Percentiles rank a stretch among this genome's conserved stretches.
phyloP scores from a whole-genome alignment of 1,284 basidiomycete genomes.

The Moesziomyces antarcticus region DNA sequence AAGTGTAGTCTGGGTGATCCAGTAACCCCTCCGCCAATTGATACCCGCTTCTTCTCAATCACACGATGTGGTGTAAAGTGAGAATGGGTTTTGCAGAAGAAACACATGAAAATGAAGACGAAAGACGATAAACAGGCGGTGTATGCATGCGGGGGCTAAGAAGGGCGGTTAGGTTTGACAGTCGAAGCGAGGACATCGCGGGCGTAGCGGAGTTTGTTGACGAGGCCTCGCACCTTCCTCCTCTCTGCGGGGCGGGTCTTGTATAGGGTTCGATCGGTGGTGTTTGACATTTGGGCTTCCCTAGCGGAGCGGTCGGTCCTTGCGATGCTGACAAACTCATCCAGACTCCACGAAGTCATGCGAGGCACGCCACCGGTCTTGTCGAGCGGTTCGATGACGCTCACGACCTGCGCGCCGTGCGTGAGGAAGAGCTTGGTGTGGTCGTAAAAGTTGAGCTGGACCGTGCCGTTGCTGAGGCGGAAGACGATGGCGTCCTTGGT shows the following conservation, averaged over 20 bases:
- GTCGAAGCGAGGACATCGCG: constrained; percentile 39
- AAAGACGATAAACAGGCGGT: constrained; percentile 1
- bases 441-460: constrained; percentile 99
- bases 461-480: constrained; percentile 89
- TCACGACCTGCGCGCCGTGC: constrained; percentile 79
- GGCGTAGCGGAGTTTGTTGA: constrained; percentile 41
- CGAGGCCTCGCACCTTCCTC: constrained; percentile 27
- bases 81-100: not conserved
- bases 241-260: constrained; percentile 41
- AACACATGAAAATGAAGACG: no score
- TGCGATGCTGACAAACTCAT: constrained; percentile 77
- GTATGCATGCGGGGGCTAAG: not conserved
- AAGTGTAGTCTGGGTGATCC: constrained; percentile 56
- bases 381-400: constrained; percentile 74
- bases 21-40: constrained; percentile 1
- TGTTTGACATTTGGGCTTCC: constrained; percentile 32
- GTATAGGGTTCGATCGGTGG: not conserved
- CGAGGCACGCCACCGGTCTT: constrained; percentile 80
- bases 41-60: not conserved
- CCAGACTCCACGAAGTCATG: constrained; percentile 79
- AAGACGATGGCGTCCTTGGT: constrained; percentile 98
- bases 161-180: not conserved
- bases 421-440: constrained; percentile 94
- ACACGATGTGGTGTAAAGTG: not conserved
- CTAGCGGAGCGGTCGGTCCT: constrained; percentile 65